A percentile compares a stretch with the other conserved stretches of the same genome.
These are phyloP conservation scores for Termitomyces sp. DNA, from an alignment of 768 basidiomycete genomes.

Conservation along the genomic window DNA sequence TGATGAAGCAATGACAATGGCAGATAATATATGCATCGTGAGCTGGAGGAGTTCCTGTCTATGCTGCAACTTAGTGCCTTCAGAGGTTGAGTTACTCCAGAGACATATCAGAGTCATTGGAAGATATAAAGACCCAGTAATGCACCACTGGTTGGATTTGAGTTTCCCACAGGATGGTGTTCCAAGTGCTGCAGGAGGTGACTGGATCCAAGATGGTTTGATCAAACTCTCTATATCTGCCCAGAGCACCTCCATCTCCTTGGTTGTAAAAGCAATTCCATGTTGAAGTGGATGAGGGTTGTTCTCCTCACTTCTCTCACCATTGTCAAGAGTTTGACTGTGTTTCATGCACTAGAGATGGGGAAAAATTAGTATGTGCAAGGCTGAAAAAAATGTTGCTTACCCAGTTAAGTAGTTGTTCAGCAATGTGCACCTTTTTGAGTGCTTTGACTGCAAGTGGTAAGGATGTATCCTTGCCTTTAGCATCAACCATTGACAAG, in stretches of 20 bases:
- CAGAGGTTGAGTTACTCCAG: conserved; percentile 23
- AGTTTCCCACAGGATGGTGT: conserved; percentile 19
- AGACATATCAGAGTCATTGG: conserved; percentile 32
- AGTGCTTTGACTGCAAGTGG: neutral
- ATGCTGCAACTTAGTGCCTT: neutral
- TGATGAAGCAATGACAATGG: conserved; percentile 24
- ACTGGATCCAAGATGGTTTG: conserved; percentile 27
- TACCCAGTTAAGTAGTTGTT: neutral
- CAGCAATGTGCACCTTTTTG: neutral
- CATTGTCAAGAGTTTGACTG: neutral
- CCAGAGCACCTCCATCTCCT: conserved; percentile 8
- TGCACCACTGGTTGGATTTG: conserved; percentile 22
- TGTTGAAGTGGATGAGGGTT: neutral
- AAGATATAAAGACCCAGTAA: conserved; percentile 29
- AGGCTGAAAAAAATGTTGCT: neutral
- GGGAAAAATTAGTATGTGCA: neutral
- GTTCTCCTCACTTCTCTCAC: neutral
- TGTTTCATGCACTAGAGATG: no score
- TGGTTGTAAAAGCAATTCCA: neutral
- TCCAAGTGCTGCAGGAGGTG: conserved; percentile 20
- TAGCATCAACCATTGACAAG: no score
- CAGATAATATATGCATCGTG: conserved; percentile 29
- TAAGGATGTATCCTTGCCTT: neutral
- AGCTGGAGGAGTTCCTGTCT: conserved; percentile 28
- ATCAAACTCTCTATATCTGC: conserved; percentile 7